Conservation (phyloP, 805 yeast species). For the Yarrowia porcina region DNA sequence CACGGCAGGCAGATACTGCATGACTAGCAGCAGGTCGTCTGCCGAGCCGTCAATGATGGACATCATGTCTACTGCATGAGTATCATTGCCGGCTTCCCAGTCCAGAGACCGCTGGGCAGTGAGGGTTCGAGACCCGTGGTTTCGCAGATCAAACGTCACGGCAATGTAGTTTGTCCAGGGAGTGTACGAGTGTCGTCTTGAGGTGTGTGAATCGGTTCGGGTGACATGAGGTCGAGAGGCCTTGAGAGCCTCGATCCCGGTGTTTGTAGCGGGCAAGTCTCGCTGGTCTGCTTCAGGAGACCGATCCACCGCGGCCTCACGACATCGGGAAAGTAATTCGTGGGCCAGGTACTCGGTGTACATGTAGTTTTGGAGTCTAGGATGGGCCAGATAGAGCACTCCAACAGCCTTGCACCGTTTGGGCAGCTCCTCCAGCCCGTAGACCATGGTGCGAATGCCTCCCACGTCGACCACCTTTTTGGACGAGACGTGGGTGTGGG, state of each 20-base stretch:
- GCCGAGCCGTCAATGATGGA: constrained; percentile 49
- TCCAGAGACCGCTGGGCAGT: constrained; percentile 40
- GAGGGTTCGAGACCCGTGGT: constrained; percentile 52
- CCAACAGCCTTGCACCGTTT: constrained; percentile 28
- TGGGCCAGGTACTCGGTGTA: constrained; percentile 45
- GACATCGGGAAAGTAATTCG: constrained; percentile 35
- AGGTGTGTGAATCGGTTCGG: neutral
- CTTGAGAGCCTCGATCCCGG: constrained; percentile 16
- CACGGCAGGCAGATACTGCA: constrained; percentile 44
- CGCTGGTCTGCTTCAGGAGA: constrained; percentile 16
- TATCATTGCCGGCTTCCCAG: constrained; percentile 49
- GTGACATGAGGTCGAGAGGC: neutral
- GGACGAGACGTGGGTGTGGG: constrained; percentile 23
- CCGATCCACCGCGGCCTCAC: constrained; percentile 7
- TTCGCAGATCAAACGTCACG: constrained; percentile 52
- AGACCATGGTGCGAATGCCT: constrained; percentile 24
- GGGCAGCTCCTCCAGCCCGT: constrained; percentile 24
- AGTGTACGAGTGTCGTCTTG: constrained; percentile 31
- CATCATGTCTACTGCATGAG: constrained; percentile 53
- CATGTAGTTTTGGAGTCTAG: constrained; percentile 43
- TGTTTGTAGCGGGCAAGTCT: constrained; percentile 2
- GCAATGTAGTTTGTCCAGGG: constrained; percentile 40
- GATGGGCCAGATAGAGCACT: constrained; percentile 43
- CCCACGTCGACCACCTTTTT: constrained; percentile 19
- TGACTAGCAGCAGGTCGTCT: constrained; percentile 45